Base-by-base conservation (phyloP, 768 basidiomycete species). In the Hebeloma cylindrosporum region DNA sequence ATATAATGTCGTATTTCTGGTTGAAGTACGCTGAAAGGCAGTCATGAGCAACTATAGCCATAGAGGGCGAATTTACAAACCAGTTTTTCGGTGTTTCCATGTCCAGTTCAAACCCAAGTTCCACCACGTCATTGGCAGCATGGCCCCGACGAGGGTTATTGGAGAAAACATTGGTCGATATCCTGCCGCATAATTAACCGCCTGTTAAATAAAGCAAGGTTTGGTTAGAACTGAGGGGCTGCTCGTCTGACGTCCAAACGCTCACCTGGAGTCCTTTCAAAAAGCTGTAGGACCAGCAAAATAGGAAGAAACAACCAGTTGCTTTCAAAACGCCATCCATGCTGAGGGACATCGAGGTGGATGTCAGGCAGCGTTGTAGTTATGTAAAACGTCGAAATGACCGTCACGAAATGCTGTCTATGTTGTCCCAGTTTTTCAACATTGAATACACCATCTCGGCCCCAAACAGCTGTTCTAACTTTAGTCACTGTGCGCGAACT, bases 11-110 rank as follows among this genome's bases (percentile, higher is more conserved):
- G 27, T 59, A 54, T 8, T 41, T 50, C 21, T 52, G 38, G 43
- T 56, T 59, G 35, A 62, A 59, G 47, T 51, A 62, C 10, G 59
- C 57, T 59, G n/a, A n/a, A n/a, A n/a, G n/a, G n/a, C n/a, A n/a
- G n/a, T n/a, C n/a, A n/a, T n/a, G n/a, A n/a, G n/a, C n/a, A n/a
- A n/a, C n/a, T n/a, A n/a, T n/a, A n/a, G n/a, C n/a, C n/a, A n/a
- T n/a, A n/a, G n/a, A n/a, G n/a, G n/a, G n/a, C n/a, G n/a, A n/a
- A 14, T 27, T 4, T 10, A 11, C 8, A 14, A 7, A 47, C 45
- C 45, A 13, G 45, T 47, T 8, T 40, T 25, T 40, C 39, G 40
- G 27, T 18, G n/a, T 4, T 21, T 40, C 38, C 37, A 47, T n/a
- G 13, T 31, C 45, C 45, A 47, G 18, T 40, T 40, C 7, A 16